phyloP scores from a whole-genome alignment of 805 yeast species.

The Yarrowia alimentaria region DNA sequence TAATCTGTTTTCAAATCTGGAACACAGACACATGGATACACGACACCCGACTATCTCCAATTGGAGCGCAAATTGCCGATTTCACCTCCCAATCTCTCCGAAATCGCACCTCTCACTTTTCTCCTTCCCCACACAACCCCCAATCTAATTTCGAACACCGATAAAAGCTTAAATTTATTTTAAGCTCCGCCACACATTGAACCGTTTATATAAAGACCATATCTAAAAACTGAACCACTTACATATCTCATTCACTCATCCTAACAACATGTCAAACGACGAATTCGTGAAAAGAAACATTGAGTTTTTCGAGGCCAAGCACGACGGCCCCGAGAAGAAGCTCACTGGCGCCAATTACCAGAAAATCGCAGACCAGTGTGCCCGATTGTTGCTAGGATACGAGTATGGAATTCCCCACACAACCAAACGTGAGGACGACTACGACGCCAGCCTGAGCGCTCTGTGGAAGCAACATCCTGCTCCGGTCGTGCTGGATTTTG shows the following conservation, averaged over 20 bases:
- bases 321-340: constrained; percentile 11
- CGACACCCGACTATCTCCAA: too few species aligned
- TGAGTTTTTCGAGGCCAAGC: constrained; percentile 9
- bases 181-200: too few species aligned
- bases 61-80: too few species aligned
- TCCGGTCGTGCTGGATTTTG: constrained; percentile 35
- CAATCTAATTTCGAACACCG: too few species aligned
- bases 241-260: not conserved
- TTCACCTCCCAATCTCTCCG: too few species aligned
- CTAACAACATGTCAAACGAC: constrained; percentile 2
- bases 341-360: constrained; percentile 18
- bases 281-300: constrained; percentile 17
- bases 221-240: too few species aligned
- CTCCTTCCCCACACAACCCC: too few species aligned
- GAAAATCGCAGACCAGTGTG: constrained; percentile 26
- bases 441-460: not conserved
- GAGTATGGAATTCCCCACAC: constrained; percentile 3
- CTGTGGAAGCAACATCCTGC: constrained; percentile 6
- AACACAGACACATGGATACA: too few species aligned
- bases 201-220: too few species aligned
- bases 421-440: not conserved
- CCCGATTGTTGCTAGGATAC: constrained; percentile 20
- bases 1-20: too few species aligned
- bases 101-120: too few species aligned
- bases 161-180: too few species aligned